phyloP scores from a whole-genome alignment of 345 rosid species.

The Camelina sativa region DNA sequence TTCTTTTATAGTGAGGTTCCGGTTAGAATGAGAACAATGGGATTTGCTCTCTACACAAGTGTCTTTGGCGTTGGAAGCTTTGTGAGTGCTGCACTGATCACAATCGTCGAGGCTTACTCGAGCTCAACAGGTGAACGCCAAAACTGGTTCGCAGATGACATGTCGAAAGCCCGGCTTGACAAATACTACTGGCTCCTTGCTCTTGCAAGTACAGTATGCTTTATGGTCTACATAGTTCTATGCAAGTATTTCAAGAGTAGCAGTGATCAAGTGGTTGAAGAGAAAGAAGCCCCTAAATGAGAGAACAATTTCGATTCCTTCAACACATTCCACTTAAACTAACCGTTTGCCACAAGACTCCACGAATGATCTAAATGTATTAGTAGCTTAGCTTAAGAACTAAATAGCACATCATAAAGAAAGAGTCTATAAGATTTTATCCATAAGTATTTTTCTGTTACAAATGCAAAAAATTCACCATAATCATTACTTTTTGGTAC shows the following conservation, averaged over 20 bases:
- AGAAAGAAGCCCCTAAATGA: not conserved
- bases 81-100: slow-evolving; percentile 63
- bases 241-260: slow-evolving; percentile 55
- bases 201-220: slow-evolving; percentile 53
- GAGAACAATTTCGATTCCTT: not conserved
- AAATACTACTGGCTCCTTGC: slow-evolving; percentile 73
- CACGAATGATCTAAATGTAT: not conserved
- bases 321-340: not conserved
- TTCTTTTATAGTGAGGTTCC: slow-evolving; percentile 83
- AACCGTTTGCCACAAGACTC: slow-evolving; percentile 1
- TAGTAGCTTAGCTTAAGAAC: not conserved
- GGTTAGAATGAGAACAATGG: slow-evolving; percentile 73
- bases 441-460: not conserved
- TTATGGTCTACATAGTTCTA: slow-evolving; percentile 52
- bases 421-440: not conserved
- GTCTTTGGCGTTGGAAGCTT: slow-evolving; percentile 70
- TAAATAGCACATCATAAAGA: not conserved
- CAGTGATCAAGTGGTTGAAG: slow-evolving; percentile 38
- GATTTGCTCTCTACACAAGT: slow-evolving; percentile 71
- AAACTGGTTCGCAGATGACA: slow-evolving; percentile 79
- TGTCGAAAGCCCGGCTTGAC: slow-evolving; percentile 68
- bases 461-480: not conserved
- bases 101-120: slow-evolving; percentile 51
- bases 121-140: slow-evolving; percentile 45
- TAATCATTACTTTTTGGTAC: not conserved